Conservation (phyloP, 192 early-diverging fungal genomes). For the Coemansia sp. region DNA sequence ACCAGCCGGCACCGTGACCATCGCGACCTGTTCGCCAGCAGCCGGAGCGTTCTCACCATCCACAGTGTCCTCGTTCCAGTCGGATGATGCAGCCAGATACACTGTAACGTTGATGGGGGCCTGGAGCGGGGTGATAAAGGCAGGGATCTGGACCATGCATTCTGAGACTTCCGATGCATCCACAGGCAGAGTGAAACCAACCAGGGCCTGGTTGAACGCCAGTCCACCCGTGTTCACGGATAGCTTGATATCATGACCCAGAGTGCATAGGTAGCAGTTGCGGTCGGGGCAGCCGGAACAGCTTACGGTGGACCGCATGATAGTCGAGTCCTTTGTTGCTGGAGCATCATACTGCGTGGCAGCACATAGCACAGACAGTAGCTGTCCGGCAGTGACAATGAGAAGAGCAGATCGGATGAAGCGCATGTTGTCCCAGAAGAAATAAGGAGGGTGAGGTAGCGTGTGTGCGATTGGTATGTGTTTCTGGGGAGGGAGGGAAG, state of each 20-base stretch:
- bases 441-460: too few species aligned
- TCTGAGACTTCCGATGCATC: slow-evolving; percentile 17
- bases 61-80: slow-evolving; percentile 44
- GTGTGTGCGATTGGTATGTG: too few species aligned
- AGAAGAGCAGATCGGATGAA: neutral
- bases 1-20: slow-evolving; percentile 28
- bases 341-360: slow-evolving; percentile 11
- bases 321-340: slow-evolving; percentile 52
- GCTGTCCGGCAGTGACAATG: neutral
- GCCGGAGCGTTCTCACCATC: slow-evolving; percentile 36
- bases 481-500: too few species aligned
- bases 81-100: slow-evolving; percentile 12
- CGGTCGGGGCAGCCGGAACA: slow-evolving; percentile 43
- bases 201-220: slow-evolving; percentile 25
- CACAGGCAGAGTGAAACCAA: slow-evolving; percentile 40
- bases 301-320: slow-evolving; percentile 43
- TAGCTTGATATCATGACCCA: slow-evolving; percentile 33
- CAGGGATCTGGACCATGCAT: slow-evolving; percentile 46
- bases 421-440: neutral
- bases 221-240: slow-evolving; percentile 37
- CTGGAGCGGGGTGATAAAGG: slow-evolving; percentile 23
- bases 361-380: slow-evolving; percentile 1
- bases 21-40: slow-evolving; percentile 15
- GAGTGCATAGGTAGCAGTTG: slow-evolving; percentile 54
- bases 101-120: slow-evolving; percentile 12